Percentiles rank a stretch among this genome's conserved stretches.
These are phyloP conservation scores for Aspergillus sp. DNA, from an alignment of 2,329 filamentous ascomycete genomes.

Conservation along the genomic window DNA sequence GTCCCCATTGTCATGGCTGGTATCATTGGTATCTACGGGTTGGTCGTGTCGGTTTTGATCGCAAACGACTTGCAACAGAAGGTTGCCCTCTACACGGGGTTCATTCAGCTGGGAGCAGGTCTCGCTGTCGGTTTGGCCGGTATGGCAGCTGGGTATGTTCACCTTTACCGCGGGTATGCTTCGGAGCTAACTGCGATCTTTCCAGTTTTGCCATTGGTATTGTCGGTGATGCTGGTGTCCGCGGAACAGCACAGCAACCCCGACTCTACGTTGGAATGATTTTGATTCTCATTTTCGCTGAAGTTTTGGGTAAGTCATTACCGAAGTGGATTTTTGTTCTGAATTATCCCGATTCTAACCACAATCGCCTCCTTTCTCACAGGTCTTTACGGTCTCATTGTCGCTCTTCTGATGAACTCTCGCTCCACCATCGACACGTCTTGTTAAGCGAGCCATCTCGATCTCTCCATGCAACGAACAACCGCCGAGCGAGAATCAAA, in stretches of 20 bases:
- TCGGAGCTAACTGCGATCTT: conserved; percentile 13
- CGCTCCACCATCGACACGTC: conserved; percentile 66
- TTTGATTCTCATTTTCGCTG: conserved; percentile 98
- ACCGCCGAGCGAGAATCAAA: conserved; percentile 11
- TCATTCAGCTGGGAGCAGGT: conserved; percentile 83
- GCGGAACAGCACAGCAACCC: conserved; percentile 53
- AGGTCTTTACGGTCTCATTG: conserved; percentile 99
- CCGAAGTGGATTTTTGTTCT: not conserved
- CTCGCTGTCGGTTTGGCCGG: conserved; percentile 78
- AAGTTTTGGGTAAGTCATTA: conserved; percentile 82
- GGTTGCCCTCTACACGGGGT: conserved; percentile 73
- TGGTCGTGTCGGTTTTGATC: conserved; percentile 84
- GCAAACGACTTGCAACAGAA: conserved; percentile 74
- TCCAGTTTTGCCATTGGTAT: conserved; percentile 77
- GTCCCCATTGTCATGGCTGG: conserved; percentile 99
- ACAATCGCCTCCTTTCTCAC: not conserved
- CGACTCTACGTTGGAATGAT: conserved; percentile 94
- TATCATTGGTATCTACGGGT: conserved; percentile 99
- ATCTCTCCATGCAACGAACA: conserved; percentile 14
- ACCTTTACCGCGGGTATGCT: not conserved
- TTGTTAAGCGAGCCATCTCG: conserved; percentile 51
- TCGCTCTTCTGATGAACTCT: conserved; percentile 99
- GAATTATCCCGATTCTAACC: not conserved
- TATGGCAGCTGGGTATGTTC: conserved; percentile 66
- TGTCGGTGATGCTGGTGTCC: conserved; percentile 61